Conservation (phyloP, 306 rosid genomes). For the Cucumis sativus region Cucumber_9930_V3 NC_026661.2:3748001-3748500, state of each 20-base stretch:
- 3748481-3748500: too few relatives aligned
- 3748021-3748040: too few relatives aligned
- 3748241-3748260: constrained; percentile 60
- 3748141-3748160: too few relatives aligned
- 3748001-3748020: too few relatives aligned
- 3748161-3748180: background rate
- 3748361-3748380: background rate
- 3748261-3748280: constrained; percentile 94
- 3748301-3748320: constrained; percentile 86
- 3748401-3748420: background rate
- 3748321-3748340: constrained; percentile 8
- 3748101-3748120: too few relatives aligned
- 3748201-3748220: constrained; percentile 60
- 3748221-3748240: constrained; percentile 20
- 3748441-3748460: background rate
- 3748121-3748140: too few relatives aligned
- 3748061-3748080: too few relatives aligned
- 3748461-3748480: background rate
- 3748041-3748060: too few relatives aligned
- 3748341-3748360: background rate
- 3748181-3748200: constrained; percentile 64
- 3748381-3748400: background rate
- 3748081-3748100: too few relatives aligned
- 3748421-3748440: background rate
- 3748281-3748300: constrained; percentile 87